Percentiles rank a stretch among this genome's conserved stretches.
These are phyloP conservation scores for Pichia occidentalis DNA, from an alignment of 805 yeast species.

Conservation along the genomic window DNA sequence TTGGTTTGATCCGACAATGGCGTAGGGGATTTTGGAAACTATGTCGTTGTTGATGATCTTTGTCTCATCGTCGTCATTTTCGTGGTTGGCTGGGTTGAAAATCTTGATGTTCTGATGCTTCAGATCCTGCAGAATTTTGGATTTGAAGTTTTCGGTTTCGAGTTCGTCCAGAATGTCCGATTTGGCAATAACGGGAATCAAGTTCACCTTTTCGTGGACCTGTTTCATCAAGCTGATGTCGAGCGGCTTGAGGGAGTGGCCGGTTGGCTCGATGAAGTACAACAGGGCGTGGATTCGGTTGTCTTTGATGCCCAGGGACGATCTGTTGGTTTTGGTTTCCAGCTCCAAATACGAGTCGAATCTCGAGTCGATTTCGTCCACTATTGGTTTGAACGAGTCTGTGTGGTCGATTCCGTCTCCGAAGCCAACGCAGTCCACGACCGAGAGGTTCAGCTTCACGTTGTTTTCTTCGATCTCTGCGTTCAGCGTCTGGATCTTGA, in stretches of 20 bases:
- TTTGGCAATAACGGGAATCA: conserved; percentile 92
- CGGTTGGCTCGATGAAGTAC: conserved; percentile 95
- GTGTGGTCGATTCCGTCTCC: conserved; percentile 83
- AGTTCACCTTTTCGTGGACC: conserved; percentile 84
- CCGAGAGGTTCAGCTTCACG: conserved; percentile 75
- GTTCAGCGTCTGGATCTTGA: conserved; percentile 52
- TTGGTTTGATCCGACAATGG: conserved; percentile 84
- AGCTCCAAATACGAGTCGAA: conserved; percentile 85
- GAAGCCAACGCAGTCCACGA: conserved; percentile 89
- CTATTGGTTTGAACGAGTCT: conserved; percentile 82
- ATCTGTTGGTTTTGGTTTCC: conserved; percentile 77
- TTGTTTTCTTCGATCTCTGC: conserved; percentile 89
- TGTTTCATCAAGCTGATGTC: conserved; percentile 85
- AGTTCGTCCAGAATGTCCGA: conserved; percentile 88
- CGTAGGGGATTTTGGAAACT: conserved; percentile 76
- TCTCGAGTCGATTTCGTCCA: conserved; percentile 79
- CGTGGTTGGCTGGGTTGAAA: conserved; percentile 73
- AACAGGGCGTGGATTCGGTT: conserved; percentile 88
- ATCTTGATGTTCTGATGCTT: conserved; percentile 63
- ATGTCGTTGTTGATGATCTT: conserved; percentile 57
- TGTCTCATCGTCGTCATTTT: conserved; percentile 76
- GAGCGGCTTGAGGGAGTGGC: conserved; percentile 82
- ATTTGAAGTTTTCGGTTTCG: conserved; percentile 72
- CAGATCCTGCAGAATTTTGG: conserved; percentile 71
- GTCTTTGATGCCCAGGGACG: conserved; percentile 51